Conservation (phyloP, 495 filamentous ascomycete genomes). For the Neurospora sp. region DNA sequence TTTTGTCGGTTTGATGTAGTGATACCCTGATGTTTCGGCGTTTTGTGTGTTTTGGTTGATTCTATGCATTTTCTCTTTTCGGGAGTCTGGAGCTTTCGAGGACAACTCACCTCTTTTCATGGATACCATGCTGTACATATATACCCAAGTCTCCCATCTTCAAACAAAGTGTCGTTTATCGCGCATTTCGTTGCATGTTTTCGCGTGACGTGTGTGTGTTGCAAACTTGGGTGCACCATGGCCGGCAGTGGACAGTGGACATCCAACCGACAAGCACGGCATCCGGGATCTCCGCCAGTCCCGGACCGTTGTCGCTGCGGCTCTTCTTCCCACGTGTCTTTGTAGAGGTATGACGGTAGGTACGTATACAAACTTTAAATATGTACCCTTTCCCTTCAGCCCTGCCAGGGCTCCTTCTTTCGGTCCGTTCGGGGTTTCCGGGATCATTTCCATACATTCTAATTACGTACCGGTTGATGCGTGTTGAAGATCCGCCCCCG, state of each 20-base stretch:
- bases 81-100: background rate
- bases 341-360: background rate
- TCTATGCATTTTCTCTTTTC: too few relatives aligned
- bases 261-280: background rate
- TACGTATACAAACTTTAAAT: background rate
- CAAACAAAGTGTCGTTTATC: background rate
- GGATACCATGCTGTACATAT: background rate
- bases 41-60: background rate
- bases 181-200: background rate
- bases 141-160: background rate
- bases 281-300: background rate
- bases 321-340: background rate
- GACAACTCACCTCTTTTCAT: background rate
- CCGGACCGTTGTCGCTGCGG: background rate
- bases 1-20: background rate
- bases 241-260: background rate
- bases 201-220: background rate
- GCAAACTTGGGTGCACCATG: background rate
- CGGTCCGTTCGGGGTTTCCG: background rate
- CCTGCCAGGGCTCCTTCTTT: background rate
- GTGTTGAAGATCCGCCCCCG: background rate
- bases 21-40: background rate
- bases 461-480: background rate
- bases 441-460: background rate
- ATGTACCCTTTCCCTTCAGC: background rate